A percentile compares a stretch with the other conserved stretches of the same genome.
phyloP scores from a whole-genome alignment of 768 basidiomycete species.

The Chiua virens region DNA sequence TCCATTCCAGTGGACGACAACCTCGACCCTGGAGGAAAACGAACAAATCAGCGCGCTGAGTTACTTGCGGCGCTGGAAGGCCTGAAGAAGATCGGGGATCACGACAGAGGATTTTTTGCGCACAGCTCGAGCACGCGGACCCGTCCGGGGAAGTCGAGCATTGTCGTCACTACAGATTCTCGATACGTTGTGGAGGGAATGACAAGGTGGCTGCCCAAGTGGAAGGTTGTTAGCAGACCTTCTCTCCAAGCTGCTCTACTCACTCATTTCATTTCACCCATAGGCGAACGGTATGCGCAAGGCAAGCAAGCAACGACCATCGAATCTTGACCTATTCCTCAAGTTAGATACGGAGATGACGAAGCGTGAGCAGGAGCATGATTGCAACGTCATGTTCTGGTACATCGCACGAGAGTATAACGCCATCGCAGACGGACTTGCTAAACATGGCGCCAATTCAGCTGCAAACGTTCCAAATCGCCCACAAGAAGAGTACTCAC shows the following conservation, averaged over 20 bases:
- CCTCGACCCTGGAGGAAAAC: not conserved
- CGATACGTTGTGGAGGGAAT: slow-evolving; percentile 31
- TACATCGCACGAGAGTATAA: no score
- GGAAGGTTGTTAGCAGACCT: no score
- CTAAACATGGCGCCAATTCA: no score
- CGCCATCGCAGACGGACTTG: no score
- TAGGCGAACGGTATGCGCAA: slow-evolving; percentile 1
- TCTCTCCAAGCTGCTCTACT: no score
- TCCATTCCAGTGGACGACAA: slow-evolving; percentile 23
- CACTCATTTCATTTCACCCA: not conserved
- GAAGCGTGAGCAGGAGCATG: not conserved
- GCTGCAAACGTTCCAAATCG: no score
- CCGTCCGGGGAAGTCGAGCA: not conserved
- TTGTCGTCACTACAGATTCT: slow-evolving; percentile 29
- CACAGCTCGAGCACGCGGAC: no score
- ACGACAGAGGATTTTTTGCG: no score
- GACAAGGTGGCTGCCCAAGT: no score
- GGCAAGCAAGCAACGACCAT: not conserved
- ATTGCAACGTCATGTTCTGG: no score
- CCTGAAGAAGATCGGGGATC: not conserved
- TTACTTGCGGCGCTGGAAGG: slow-evolving; percentile 26
- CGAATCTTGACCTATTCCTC: slow-evolving; percentile 7
- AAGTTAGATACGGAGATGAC: not conserved
- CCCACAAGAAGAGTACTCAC: no score
- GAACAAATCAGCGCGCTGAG: slow-evolving; percentile 35